Conservation (phyloP, 805 yeast genomes). For the Ogataea degrootiae region DNA sequence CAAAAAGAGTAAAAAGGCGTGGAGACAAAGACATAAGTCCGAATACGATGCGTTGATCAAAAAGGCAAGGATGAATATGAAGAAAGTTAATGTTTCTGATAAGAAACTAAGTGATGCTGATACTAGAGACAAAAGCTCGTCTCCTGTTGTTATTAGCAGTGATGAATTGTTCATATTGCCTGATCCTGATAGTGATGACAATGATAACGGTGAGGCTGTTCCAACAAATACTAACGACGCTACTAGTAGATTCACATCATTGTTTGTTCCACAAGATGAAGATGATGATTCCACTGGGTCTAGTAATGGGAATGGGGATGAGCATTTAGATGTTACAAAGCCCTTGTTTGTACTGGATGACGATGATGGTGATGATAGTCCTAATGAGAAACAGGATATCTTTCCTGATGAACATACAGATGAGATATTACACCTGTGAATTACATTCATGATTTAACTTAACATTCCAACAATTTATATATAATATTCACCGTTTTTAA, state of each 20-base stretch:
- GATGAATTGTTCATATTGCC: not conserved
- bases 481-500: too few species aligned
- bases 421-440: constrained; percentile 1
- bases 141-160: not conserved
- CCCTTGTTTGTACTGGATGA: not conserved
- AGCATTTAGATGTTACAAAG: not conserved
- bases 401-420: not conserved
- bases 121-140: constrained; percentile 1
- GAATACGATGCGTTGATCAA: constrained; percentile 23
- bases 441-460: not conserved
- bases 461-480: not conserved
- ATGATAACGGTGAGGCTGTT: too few species aligned
- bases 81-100: constrained; percentile 1
- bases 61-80: constrained; percentile 20
- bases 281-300: too few species aligned
- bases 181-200: too few species aligned
- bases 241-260: too few species aligned
- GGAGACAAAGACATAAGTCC: constrained; percentile 21
- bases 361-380: not conserved
- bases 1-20: constrained; percentile 18
- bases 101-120: not conserved
- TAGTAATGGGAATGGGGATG: too few species aligned
- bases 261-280: too few species aligned
- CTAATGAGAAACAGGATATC: not conserved
- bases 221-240: too few species aligned